Conservation (phyloP, 345 rosid species). For the Dipteronia dyeriana region DNA sequence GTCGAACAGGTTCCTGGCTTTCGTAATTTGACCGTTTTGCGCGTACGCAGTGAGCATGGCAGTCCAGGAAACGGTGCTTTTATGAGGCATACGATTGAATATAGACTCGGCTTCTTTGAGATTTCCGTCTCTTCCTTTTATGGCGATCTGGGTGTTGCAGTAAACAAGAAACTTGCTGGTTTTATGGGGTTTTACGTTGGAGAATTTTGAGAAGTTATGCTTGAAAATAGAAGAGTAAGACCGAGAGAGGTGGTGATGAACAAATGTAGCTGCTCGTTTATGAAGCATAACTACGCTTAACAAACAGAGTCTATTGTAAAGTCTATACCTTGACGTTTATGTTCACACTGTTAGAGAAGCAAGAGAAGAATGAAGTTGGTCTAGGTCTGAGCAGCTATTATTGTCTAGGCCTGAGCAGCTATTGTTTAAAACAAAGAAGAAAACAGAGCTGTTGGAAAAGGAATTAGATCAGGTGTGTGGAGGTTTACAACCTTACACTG, state of each 20-base stretch:
- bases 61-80: constrained; percentile 67
- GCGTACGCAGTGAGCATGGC: constrained; percentile 73
- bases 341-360: too few relatives aligned
- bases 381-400: too few relatives aligned
- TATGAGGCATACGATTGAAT: constrained; percentile 56
- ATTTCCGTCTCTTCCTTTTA: constrained; percentile 57
- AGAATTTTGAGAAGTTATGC: not conserved
- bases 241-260: not conserved
- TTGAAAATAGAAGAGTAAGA: constrained; percentile 8
- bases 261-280: not conserved
- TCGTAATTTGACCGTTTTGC: constrained; percentile 49
- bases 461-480: too few relatives aligned
- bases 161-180: constrained; percentile 35
- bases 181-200: not conserved
- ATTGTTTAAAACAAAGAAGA: too few relatives aligned
- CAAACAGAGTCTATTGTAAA: not conserved
- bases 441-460: too few relatives aligned
- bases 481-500: too few relatives aligned
- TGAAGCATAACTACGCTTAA: not conserved
- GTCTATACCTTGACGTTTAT: not conserved
- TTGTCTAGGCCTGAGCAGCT: too few relatives aligned
- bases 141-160: constrained; percentile 68
- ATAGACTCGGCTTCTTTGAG: constrained; percentile 57
- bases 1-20: constrained; percentile 62
- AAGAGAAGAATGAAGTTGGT: too few relatives aligned